Base-by-base conservation (phyloP, 164 flowering plant species). In the Nymphaea colorata region DNA sequence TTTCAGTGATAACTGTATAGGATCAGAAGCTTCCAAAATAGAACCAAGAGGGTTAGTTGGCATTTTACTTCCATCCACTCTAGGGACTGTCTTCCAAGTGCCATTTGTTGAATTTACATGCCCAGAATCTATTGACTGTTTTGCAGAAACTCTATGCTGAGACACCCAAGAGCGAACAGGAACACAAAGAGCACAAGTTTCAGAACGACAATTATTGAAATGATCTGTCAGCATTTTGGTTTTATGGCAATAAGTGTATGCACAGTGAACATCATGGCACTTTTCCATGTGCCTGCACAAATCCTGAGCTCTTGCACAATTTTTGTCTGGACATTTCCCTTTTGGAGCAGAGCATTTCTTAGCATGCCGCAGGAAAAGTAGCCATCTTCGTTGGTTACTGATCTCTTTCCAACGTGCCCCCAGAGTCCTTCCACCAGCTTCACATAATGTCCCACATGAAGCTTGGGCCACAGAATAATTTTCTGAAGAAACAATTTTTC, bases 351-450 rank as follows among this genome's bases (percentile, higher is more conserved):
- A 14, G 80, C 99, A 95, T 17, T 73, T 66, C 59, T 93, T 88
- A 72, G 98, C 97, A 83, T 95, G 99, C 17, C 71, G 61, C 77
- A 95, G 67, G 65, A 89, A 85, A 67, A 90, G 78, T 64, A 92
- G 78, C 97, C 97, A 95, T 66, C 79, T 82, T 71, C 66, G 82
- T 67, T 87, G 96, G 71, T 85, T 80, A 64, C 11, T 66, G 62
- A 43, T 84, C 41, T 81, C 76, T 62, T 66, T 64, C 42, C 83
- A 89, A 51, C 67, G 84, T 63, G 70, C 11, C 42, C 42, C 18
- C 64, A 61, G 7, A 41, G 7, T 73, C 10, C 72, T 53, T 69
- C 81, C 77, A 44, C 45, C 76, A 63, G 79, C 75, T 66, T 71
- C 79, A 69, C 71, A 71, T 65, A 75, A 62, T 17, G 78, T 68